phyloP scores from a whole-genome alignment of 192 early-diverging fungal species.

The Coemansia sp. region DNA sequence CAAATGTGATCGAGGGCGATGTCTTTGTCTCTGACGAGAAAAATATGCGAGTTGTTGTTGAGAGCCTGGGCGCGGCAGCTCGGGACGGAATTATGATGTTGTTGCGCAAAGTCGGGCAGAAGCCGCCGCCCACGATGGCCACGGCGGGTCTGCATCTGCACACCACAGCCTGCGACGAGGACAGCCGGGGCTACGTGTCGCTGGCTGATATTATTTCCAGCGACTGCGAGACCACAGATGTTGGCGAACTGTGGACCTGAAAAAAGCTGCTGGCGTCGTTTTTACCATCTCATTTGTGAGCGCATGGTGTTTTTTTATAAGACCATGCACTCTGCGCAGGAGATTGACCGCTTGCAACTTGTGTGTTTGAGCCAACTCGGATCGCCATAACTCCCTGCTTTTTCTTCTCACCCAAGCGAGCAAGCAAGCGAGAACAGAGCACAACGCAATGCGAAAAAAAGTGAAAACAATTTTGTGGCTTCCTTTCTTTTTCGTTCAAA shows the following conservation, averaged over 20 bases:
- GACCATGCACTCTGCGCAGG: not conserved
- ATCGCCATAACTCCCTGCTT: not conserved
- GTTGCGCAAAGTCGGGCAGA: not conserved
- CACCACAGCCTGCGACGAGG: not conserved
- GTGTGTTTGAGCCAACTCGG: not conserved
- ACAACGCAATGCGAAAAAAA: too few relatives aligned
- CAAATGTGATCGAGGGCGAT: slow-evolving; percentile 42
- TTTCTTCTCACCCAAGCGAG: too few relatives aligned
- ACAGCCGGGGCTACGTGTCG: not conserved
- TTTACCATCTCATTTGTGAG: too few relatives aligned
- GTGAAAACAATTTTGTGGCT: too few relatives aligned
- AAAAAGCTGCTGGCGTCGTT: too few relatives aligned
- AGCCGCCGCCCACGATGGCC: not conserved
- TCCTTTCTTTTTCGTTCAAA: not conserved
- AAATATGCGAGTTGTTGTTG: slow-evolving; percentile 27
- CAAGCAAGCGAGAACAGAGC: too few relatives aligned
- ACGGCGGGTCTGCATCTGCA: not conserved
- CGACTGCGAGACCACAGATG: not conserved
- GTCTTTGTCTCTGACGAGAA: slow-evolving; percentile 18
- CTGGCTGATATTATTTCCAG: not conserved
- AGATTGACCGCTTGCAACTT: not conserved
- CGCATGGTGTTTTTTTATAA: too few relatives aligned
- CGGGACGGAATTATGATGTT: not conserved
- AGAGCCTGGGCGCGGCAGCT: slow-evolving; percentile 24
- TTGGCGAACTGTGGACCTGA: not conserved